These are phyloP conservation scores for Suillus alpinus DNA, from an alignment of 768 basidiomycete species.

Conservation along the genomic window DNA sequence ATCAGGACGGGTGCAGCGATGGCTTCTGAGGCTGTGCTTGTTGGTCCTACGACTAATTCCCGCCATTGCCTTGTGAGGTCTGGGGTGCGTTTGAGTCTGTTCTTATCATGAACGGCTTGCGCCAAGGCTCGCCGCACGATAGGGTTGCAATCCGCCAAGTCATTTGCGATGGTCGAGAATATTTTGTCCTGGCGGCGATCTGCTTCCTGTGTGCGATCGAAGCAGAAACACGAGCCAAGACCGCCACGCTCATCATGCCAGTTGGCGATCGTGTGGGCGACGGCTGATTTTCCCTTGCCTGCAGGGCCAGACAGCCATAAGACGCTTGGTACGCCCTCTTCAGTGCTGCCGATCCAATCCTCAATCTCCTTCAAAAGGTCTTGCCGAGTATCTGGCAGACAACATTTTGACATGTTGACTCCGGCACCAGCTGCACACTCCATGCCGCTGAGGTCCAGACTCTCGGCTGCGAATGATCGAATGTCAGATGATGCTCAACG, in stretches of 20 bases:
- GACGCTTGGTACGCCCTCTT: constrained; percentile 2
- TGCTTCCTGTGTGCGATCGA: constrained; percentile 6
- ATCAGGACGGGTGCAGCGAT: constrained; percentile 20
- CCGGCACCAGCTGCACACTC: not conserved
- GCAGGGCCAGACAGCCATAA: constrained; percentile 12
- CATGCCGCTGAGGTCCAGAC: not conserved
- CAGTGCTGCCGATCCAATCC: constrained; percentile 10
- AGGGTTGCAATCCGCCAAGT: not conserved
- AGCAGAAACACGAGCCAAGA: constrained; percentile 15
- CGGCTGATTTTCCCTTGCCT: constrained; percentile 18
- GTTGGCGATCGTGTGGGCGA: constrained; percentile 17
- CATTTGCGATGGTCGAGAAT: not conserved
- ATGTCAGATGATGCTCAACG: not conserved
- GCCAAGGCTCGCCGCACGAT: not conserved
- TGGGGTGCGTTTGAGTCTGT: no score
- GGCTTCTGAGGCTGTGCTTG: not conserved
- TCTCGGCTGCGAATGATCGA: not conserved
- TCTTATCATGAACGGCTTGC: not conserved
- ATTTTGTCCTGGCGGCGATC: not conserved
- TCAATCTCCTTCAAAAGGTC: constrained; percentile 13
- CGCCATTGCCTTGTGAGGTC: constrained; percentile 12
- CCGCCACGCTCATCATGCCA: constrained; percentile 6
- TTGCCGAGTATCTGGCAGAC: constrained; percentile 11
- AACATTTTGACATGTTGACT: no score
- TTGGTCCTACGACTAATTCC: constrained; percentile 14